phyloP scores from a whole-genome alignment of 2,329 filamentous ascomycete species.

The Aspergillus caelatus region DNA sequence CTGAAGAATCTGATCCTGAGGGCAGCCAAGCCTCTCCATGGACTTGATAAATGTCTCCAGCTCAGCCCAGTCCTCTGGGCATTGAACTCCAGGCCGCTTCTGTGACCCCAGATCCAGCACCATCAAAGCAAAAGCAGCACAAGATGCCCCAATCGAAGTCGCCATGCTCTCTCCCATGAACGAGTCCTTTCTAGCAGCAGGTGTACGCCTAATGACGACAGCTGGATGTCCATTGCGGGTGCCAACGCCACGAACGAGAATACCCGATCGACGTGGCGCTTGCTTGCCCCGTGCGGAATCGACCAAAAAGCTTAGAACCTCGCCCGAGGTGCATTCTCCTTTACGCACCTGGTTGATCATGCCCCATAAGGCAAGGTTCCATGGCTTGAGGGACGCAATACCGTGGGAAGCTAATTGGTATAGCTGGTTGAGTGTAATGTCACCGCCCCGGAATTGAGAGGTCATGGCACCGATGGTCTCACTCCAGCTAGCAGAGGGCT shows the following conservation, averaged over 20 bases:
- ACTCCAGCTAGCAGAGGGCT: background rate
- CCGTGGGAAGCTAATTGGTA: background rate
- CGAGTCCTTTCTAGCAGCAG: background rate
- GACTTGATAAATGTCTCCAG: conserved; percentile 8
- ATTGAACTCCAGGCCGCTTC: conserved; percentile 14
- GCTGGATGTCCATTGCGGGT: background rate
- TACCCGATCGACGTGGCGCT: background rate
- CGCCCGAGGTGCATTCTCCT: background rate
- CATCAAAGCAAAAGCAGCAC: conserved; percentile 20
- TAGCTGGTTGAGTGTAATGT: background rate
- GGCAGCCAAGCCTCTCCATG: background rate
- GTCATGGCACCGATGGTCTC: background rate
- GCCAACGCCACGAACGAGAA: background rate
- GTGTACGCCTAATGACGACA: background rate
- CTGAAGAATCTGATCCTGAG: background rate
- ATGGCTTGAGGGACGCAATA: background rate
- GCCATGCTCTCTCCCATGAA: conserved; percentile 12
- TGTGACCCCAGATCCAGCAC: conserved; percentile 12
- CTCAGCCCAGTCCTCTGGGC: conserved; percentile 20
- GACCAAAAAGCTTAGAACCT: background rate
- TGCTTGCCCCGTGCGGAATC: background rate
- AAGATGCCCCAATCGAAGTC: conserved; percentile 13
- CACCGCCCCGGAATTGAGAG: background rate
- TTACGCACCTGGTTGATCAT: background rate
- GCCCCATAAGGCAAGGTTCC: background rate